Evolutionary conservation across 2,329 filamentous ascomycete genomes (phyloP), one percentile per base, ranked within the genome.

Genomic region (Penicillium sp.): DNA sequence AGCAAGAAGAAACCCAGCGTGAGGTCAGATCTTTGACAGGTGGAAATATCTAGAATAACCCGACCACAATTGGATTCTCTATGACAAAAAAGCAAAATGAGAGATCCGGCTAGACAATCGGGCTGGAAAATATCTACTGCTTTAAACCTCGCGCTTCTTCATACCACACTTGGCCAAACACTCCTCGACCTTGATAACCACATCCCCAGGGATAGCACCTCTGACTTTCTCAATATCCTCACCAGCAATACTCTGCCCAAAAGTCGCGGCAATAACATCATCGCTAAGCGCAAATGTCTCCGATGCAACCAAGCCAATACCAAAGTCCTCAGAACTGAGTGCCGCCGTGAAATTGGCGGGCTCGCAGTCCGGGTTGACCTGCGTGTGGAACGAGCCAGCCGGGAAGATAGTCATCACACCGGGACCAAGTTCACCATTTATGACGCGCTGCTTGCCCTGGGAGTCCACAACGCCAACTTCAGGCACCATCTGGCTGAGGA

Each of bases 341-440:
- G 64, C 60, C 7, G 64, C 65, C 21, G 64, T 52, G 38, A 65
- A 67, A 27, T 58, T 61, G 24, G 65, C 64, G 1, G 64, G 48
- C 51, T 62, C 59, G 36, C 65, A 67, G 32, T 67, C 59, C 14
- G 62, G 65, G 39, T 67, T 66, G 44, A 67, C 58, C 54, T 66
- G 64, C 36, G 62, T 63, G 47, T 67, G 64, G 39, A 67, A 67
- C 22, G 59, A 66, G 1, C 65, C 62, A 5, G 59, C 61, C n/a
- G 62, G 65, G 44, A 57, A 67, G 29, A 67, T 49, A 1, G 65
- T 67, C 40, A 66, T 47, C 53, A 57, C 57, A 3, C 64, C 64
- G 2, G 62, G 46, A 4, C 27, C 13, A 5, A 65, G 47, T 34
- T 65, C 61, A 0, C 47, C 48, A 14, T 48, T 42, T 39, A 67